Evolutionary conservation across 495 filamentous ascomycete genomes (phyloP).

Genomic region (Talaromyces trachyspermus): DNA sequence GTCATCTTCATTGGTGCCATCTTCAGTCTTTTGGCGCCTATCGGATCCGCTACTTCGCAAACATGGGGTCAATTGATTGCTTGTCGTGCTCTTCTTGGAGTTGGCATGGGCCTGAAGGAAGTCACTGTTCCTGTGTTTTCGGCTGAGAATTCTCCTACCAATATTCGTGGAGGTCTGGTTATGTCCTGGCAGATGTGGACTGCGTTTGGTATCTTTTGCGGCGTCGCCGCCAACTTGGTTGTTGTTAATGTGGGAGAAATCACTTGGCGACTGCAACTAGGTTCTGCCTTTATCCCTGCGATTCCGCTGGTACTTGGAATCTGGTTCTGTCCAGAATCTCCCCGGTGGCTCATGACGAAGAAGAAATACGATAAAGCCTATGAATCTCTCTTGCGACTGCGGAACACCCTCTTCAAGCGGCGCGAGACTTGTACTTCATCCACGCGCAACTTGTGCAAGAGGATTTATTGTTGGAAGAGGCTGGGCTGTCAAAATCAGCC

Average conservation of each 20-base stretch:
- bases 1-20: conserved; percentile 60
- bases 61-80: conserved; percentile 55
- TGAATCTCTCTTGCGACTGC: conserved; percentile 51
- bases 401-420: conserved; percentile 63
- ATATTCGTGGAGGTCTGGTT: conserved; percentile 69
- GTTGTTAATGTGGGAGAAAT: conserved; percentile 48
- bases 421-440: conserved; percentile 70
- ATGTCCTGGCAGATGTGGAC: conserved; percentile 88
- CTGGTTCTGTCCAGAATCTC: conserved; percentile 55
- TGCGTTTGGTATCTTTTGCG: conserved; percentile 72
- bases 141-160: conserved; percentile 67
- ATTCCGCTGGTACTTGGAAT: conserved; percentile 58
- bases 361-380: conserved; percentile 55
- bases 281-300: conserved; percentile 70
- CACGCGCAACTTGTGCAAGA: conserved; percentile 47
- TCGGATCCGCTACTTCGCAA: conserved; percentile 59
- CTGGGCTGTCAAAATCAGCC: conserved; percentile 11
- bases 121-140: conserved; percentile 62
- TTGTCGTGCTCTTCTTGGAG: conserved; percentile 58
- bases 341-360: conserved; percentile 57
- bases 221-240: conserved; percentile 62
- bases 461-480: conserved; percentile 22
- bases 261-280: conserved; percentile 73
- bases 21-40: conserved; percentile 54
- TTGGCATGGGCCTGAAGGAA: conserved; percentile 60